Evolutionary conservation across 768 basidiomycete genomes (phyloP).

Genomic region (Pleurotus ostreatus): DNA sequence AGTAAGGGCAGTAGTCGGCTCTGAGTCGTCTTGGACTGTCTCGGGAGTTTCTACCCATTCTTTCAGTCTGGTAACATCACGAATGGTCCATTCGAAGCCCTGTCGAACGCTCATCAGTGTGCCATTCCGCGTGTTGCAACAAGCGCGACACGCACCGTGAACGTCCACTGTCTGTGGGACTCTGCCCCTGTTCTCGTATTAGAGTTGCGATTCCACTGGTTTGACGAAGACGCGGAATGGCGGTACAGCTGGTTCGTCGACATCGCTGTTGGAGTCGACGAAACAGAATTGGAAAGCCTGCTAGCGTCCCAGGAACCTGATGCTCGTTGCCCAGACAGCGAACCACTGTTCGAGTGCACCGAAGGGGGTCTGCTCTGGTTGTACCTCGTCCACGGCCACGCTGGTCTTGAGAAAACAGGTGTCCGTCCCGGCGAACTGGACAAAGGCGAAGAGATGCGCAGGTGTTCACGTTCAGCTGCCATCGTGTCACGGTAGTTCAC

Average conservation of each 20-base stretch:
- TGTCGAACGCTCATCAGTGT: slow-evolving; percentile 17
- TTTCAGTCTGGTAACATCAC: slow-evolving; percentile 50
- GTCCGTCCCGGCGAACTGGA: slow-evolving; percentile 44
- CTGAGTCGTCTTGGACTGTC: slow-evolving; percentile 12
- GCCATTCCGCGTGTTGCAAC: too few species aligned
- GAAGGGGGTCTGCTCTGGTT: slow-evolving; percentile 25
- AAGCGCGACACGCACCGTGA: slow-evolving; percentile 38
- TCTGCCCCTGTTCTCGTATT: slow-evolving; percentile 16
- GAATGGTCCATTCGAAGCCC: slow-evolving; percentile 74
- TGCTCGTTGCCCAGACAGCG: slow-evolving; percentile 10
- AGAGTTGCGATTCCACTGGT: neutral
- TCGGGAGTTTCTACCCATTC: slow-evolving; percentile 51
- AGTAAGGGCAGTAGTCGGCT: slow-evolving; percentile 22
- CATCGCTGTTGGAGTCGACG: neutral
- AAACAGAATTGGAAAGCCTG: neutral
- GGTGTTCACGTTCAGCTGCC: slow-evolving; percentile 26
- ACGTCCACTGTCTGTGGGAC: slow-evolving; percentile 55
- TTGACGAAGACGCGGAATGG: neutral
- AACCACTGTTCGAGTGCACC: slow-evolving; percentile 21
- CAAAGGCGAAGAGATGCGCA: slow-evolving; percentile 32
- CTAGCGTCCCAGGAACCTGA: slow-evolving; percentile 14
- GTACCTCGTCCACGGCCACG: slow-evolving; percentile 54
- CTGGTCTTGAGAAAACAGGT: slow-evolving; percentile 47
- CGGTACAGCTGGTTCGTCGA: too few species aligned
- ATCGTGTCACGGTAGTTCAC: slow-evolving; percentile 17